These are phyloP conservation scores for Fagopyrum esculentum DNA, from an alignment of 148 eudicot genomes.

Conservation along the genomic window DNA sequence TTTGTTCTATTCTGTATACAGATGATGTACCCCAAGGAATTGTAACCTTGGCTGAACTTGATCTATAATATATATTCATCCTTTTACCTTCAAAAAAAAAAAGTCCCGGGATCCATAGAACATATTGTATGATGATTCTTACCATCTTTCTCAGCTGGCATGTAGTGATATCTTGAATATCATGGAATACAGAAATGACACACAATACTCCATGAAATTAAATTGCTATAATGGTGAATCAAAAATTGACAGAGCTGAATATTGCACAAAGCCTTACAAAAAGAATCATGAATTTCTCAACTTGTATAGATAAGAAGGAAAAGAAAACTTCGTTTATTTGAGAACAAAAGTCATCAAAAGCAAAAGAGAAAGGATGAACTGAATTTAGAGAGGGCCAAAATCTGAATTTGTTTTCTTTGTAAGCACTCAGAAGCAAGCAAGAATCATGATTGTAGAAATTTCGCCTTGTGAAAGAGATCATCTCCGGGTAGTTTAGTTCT, in stretches of 20 bases:
- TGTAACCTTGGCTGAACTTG: no score
- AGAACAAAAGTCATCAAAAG: no score
- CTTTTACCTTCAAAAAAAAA: no score
- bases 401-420: not conserved
- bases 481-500: constrained; percentile 15
- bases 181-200: no score
- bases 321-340: not conserved
- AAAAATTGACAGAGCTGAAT: not conserved
- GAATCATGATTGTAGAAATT: not conserved
- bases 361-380: no score
- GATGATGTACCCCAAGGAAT: no score
- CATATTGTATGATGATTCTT: not conserved
- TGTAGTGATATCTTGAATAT: not conserved
- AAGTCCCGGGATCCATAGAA: no score
- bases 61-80: no score
- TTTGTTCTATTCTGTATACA: no score
- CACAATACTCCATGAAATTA: not conserved
- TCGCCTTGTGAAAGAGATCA: not conserved
- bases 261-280: not conserved
- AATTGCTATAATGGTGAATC: not conserved
- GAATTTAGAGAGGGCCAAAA: not conserved
- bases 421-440: not conserved
- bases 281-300: not conserved
- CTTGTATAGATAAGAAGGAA: not conserved
- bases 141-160: not conserved